Conservation (phyloP, 257 asterid species). For the Scutellaria barbata region DNA sequence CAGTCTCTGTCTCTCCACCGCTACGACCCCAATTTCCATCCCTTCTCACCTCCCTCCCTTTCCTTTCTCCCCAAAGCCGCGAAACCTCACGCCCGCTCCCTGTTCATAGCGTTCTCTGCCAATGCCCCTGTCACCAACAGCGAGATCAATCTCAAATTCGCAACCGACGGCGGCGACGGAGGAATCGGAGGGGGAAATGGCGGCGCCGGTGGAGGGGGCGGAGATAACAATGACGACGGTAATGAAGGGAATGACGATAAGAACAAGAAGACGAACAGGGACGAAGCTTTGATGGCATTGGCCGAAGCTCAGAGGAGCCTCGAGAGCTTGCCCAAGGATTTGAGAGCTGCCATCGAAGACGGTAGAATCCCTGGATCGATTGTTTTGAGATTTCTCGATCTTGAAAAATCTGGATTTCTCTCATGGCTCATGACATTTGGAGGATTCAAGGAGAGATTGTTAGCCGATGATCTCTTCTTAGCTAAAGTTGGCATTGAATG, state of each 20-base stretch:
- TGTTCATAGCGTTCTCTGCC: slow-evolving; percentile 40
- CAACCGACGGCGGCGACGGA: slow-evolving; percentile 38
- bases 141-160: slow-evolving; percentile 36
- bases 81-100: slow-evolving; percentile 28
- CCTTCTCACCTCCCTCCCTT: slow-evolving; percentile 31
- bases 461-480: slow-evolving; percentile 96
- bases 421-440: slow-evolving; percentile 78
- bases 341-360: slow-evolving; percentile 72
- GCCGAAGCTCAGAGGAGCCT: slow-evolving; percentile 73
- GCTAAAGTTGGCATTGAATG: slow-evolving; percentile 89
- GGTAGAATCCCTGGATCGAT: slow-evolving; percentile 82
- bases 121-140: slow-evolving; percentile 40
- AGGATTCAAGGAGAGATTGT: slow-evolving; percentile 92
- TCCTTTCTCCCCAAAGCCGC: slow-evolving; percentile 31
- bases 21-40: slow-evolving; percentile 23
- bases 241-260: slow-evolving; percentile 45
- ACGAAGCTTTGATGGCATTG: slow-evolving; percentile 62
- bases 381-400: slow-evolving; percentile 62
- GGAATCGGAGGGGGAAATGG: slow-evolving; percentile 38
- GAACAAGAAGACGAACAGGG: slow-evolving; percentile 52
- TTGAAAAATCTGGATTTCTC: slow-evolving; percentile 67
- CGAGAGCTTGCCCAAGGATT: slow-evolving; percentile 84
- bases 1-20: slow-evolving; percentile 34
- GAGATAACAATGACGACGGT: slow-evolving; percentile 34
- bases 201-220: slow-evolving; percentile 61